A percentile compares a stretch with the other conserved stretches of the same genome.
These are phyloP conservation scores for Astrephomene gubernaculifera DNA, from an alignment of 139 green algal species.

Conservation along the genomic window DNA sequence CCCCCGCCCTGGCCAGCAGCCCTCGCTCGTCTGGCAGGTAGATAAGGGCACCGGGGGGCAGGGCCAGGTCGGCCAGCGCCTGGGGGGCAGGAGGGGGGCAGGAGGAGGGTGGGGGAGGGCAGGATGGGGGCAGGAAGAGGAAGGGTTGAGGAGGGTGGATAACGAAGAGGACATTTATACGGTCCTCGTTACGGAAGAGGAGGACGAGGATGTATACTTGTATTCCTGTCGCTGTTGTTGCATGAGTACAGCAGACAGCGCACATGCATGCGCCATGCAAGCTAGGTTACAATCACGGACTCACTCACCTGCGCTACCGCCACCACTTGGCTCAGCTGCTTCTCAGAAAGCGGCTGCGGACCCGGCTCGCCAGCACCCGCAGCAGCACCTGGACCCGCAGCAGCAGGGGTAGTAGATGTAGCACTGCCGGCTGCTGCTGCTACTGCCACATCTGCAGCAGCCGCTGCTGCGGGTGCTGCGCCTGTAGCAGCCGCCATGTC, in stretches of 20 bases:
- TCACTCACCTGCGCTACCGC: conserved; percentile 27
- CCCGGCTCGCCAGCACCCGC: neutral
- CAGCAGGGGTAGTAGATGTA: neutral
- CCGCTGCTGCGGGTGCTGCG: neutral
- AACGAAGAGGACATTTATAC: too few relatives aligned
- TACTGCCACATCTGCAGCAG: neutral
- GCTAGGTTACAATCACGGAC: too few relatives aligned
- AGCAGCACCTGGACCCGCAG: neutral
- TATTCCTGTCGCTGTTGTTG: too few relatives aligned
- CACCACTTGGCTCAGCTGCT: conserved; percentile 23
- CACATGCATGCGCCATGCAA: too few relatives aligned
- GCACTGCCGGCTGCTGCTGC: neutral
- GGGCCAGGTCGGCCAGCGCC: conserved; percentile 51
- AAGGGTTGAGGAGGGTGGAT: neutral
- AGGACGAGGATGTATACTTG: too few relatives aligned
- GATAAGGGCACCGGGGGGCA: conserved; percentile 39
- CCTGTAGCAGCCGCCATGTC: conserved; percentile 54
- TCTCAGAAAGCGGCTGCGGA: neutral
- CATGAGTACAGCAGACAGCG: too few relatives aligned
- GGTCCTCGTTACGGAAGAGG: too few relatives aligned
- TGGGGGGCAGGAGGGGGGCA: conserved; percentile 32
- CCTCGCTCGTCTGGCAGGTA: conserved; percentile 72
- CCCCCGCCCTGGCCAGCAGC: conserved; percentile 54
- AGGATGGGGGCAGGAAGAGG: neutral
- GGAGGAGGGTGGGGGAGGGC: neutral